Conservation (phyloP, 164 flowering plant genomes). For the Magnolia officinalis region DNA sequence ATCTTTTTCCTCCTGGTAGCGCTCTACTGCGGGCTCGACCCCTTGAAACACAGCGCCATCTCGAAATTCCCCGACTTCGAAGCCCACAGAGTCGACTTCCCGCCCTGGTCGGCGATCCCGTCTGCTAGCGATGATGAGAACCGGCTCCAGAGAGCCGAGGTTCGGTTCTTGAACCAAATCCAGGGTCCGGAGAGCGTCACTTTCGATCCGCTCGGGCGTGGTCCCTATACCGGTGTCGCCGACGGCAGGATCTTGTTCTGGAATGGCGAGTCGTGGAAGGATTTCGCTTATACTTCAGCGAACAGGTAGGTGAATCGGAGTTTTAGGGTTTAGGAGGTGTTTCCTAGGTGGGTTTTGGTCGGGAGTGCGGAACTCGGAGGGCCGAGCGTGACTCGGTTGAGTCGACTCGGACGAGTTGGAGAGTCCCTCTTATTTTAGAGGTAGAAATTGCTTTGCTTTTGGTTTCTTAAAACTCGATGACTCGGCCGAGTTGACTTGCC, state of each 20-base stretch:
- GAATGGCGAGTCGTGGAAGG: constrained; percentile 32
- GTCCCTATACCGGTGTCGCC: constrained; percentile 93
- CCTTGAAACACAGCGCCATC: constrained; percentile 63
- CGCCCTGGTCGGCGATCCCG: constrained; percentile 52
- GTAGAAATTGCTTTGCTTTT: too few species aligned
- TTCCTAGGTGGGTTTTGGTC: not conserved
- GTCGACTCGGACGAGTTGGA: too few species aligned
- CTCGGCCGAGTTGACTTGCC: too few species aligned
- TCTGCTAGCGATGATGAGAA: constrained; percentile 40
- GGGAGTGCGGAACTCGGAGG: not conserved
- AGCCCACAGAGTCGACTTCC: constrained; percentile 40
- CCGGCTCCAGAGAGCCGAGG: constrained; percentile 63
- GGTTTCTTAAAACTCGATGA: too few species aligned
- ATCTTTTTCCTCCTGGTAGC: constrained; percentile 44
- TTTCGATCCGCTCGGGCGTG: constrained; percentile 79
- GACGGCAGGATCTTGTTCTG: constrained; percentile 70
- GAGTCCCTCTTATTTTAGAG: too few species aligned
- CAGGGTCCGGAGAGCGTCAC: constrained; percentile 92
- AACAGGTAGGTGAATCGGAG: constrained; percentile 18
- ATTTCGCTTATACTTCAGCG: constrained; percentile 33
- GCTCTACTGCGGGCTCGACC: constrained; percentile 69
- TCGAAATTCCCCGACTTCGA: constrained; percentile 60
- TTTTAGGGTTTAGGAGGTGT: not conserved
- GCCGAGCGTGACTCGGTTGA: not conserved
- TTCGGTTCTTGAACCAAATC: constrained; percentile 59